phyloP scores from a whole-genome alignment of 2,329 filamentous ascomycete genomes.

The Dryadomyces sulphureus region DNA sequence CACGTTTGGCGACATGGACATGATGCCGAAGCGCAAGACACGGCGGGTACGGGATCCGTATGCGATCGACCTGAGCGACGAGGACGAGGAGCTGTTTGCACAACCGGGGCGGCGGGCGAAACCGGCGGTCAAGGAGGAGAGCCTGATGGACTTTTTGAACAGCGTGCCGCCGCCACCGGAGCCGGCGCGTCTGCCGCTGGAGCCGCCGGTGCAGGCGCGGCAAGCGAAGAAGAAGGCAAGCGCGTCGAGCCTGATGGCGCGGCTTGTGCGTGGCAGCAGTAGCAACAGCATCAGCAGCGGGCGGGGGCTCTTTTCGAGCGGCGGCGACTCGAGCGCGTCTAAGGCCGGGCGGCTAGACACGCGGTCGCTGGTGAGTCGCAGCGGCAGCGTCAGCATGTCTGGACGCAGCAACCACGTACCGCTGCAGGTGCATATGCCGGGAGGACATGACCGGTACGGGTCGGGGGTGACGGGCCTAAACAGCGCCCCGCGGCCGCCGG shows the following conservation, averaged over 20 bases:
- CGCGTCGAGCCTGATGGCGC: slow-evolving; percentile 44
- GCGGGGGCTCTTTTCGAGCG: background rate
- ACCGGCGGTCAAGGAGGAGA: slow-evolving; percentile 42
- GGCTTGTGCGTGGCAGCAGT: slow-evolving; percentile 30
- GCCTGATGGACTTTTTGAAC: slow-evolving; percentile 57
- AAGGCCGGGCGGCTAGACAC: slow-evolving; percentile 13
- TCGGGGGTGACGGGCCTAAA: slow-evolving; percentile 13
- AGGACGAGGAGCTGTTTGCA: slow-evolving; percentile 34
- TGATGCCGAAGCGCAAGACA: slow-evolving; percentile 57
- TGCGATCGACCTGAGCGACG: slow-evolving; percentile 71
- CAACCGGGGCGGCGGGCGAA: slow-evolving; percentile 23
- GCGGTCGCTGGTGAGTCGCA: slow-evolving; percentile 24
- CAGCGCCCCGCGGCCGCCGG: background rate
- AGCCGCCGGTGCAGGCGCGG: slow-evolving; percentile 19
- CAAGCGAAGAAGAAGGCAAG: slow-evolving; percentile 42
- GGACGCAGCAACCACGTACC: slow-evolving; percentile 30
- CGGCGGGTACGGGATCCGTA: slow-evolving; percentile 78
- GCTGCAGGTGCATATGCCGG: slow-evolving; percentile 34
- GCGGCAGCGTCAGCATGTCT: slow-evolving; percentile 21
- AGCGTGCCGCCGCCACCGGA: slow-evolving; percentile 52
- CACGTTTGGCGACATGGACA: slow-evolving; percentile 33
- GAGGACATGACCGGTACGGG: slow-evolving; percentile 25
- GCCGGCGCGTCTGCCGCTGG: slow-evolving; percentile 21
- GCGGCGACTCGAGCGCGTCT: background rate
- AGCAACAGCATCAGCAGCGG: slow-evolving; percentile 6